These are phyloP conservation scores for Boletus huronensis DNA, from an alignment of 768 basidiomycete species.

Conservation along the genomic window DNA sequence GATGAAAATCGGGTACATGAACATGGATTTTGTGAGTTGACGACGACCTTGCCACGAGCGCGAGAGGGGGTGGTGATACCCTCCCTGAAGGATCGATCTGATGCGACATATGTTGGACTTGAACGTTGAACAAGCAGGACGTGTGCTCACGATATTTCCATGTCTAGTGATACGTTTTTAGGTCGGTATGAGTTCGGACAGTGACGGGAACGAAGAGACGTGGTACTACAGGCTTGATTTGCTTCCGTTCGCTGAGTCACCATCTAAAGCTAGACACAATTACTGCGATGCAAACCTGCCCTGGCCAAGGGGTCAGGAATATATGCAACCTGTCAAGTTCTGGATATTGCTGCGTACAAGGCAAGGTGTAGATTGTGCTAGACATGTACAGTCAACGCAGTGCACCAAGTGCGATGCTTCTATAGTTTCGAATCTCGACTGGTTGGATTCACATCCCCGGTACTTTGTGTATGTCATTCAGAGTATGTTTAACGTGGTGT, in stretches of 20 bases:
- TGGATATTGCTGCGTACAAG: background rate
- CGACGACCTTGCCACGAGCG: constrained; percentile 85
- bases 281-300: too few relatives aligned
- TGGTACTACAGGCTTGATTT: too few relatives aligned
- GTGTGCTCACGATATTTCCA: constrained; percentile 46
- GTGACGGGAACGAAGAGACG: too few relatives aligned
- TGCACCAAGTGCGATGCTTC: background rate
- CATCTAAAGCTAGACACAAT: too few relatives aligned
- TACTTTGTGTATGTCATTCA: background rate
- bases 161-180: constrained; percentile 9
- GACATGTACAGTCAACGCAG: background rate
- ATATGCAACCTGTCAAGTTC: too few relatives aligned
- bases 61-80: constrained; percentile 88
- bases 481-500: background rate
- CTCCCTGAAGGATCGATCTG: constrained; percentile 84
- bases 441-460: background rate
- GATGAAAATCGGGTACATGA: constrained; percentile 99
- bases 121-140: background rate
- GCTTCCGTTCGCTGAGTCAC: background rate
- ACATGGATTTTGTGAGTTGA: constrained; percentile 82
- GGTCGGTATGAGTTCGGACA: too few relatives aligned
- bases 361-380: background rate
- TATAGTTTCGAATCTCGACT: background rate
- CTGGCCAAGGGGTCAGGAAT: too few relatives aligned
- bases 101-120: background rate